These are phyloP conservation scores for Ustilago tritici DNA, from an alignment of 1,284 basidiomycete genomes.

Conservation along the genomic window DNA sequence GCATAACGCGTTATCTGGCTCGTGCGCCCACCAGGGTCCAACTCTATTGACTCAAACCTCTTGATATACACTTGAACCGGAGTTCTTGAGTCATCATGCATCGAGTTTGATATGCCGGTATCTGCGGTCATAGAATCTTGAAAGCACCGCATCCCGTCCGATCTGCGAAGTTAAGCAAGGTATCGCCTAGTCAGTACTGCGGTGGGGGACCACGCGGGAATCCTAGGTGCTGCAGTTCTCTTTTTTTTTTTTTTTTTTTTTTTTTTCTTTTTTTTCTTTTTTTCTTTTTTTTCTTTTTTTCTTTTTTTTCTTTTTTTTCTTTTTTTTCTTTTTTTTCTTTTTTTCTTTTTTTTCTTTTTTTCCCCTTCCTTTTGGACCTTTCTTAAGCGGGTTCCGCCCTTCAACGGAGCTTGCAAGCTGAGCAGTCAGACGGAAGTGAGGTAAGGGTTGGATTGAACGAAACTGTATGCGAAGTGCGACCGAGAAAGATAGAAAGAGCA, in stretches of 20 bases:
- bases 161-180: conserved; percentile 84
- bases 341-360: too few relatives aligned
- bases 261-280: too few relatives aligned
- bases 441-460: neutral
- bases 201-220: conserved; percentile 86
- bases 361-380: neutral
- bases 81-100: too few relatives aligned
- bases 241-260: conserved; percentile 10
- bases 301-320: too few relatives aligned
- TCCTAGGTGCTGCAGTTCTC: conserved; percentile 82
- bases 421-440: neutral
- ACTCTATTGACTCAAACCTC: neutral
- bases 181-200: conserved; percentile 84
- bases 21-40: neutral
- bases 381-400: neutral
- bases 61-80: too few relatives aligned
- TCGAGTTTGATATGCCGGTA: conserved; percentile 45
- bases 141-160: conserved; percentile 84
- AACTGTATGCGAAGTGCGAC: conserved; percentile 8
- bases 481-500: neutral
- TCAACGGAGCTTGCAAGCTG: neutral
- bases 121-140: conserved; percentile 82
- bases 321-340: too few relatives aligned
- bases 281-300: too few relatives aligned
- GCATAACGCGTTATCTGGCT: neutral